Base-by-base conservation (phyloP, 2,329 filamentous ascomycete species). In the Penicillium olsonii region DNA sequence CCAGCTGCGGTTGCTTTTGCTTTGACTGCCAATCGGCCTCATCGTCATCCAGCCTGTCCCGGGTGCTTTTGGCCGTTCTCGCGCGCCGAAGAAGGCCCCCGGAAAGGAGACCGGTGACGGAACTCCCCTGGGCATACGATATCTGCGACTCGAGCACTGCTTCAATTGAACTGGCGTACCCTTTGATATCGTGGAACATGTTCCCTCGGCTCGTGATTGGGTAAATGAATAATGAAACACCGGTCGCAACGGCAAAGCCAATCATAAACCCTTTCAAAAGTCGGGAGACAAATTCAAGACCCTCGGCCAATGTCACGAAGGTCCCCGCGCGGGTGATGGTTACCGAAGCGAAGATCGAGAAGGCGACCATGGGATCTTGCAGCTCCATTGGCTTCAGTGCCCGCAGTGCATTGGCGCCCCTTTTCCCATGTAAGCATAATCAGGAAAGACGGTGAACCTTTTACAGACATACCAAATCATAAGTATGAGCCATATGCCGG, bases 401-500 rank as follows among this genome's bases (percentile, higher is more conserved):
- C 42, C 86, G 80, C 18, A 88, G 50, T 1, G 79, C 69, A 63
- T 88, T 90, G 50, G 81, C 77, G 10, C 82, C 65, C 66, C 66
- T 69, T 15, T 7, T 17, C n/a, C 20, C n/a, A 12, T 20, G 11
- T 52, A 42, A 47, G 39, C 15, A 44, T 9, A 15, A 35, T 31
- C 9, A 12, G 35, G 8, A 24, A n/a, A 2, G 5, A 5, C 3
- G 37, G n/a, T 34, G 14, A 12, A 12, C 8, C 22, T 31, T 12
- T 4, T 29, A 20, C 1, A 7, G 2, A 45, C 54, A 24, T 42
- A 64, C 75, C 84, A 90, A 42, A 88, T 85, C 66, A 83, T 81
- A 52, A 82, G 78, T 61, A 90, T 84, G 1, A 90, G 74, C 84
- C 85, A 90, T 2, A 89, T 72, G 0, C 73, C 87, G 37, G 83